phyloP scores from a whole-genome alignment of 805 yeast genomes.

The Candida loeiensis region DNA sequence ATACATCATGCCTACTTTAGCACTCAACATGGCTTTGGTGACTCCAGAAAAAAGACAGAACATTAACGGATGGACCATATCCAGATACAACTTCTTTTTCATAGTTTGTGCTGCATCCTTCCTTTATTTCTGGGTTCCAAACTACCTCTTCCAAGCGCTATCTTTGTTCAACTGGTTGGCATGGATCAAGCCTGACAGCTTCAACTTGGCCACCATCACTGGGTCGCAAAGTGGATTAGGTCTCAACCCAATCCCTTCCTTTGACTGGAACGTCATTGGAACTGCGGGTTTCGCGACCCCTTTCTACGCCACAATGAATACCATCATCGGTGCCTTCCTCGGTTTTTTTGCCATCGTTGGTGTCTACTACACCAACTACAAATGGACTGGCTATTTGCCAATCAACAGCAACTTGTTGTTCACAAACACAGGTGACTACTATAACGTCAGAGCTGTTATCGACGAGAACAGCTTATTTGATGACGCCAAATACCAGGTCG shows the following conservation, averaged over 20 bases:
- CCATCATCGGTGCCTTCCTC: slow-evolving; percentile 22
- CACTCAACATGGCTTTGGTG: slow-evolving; percentile 25
- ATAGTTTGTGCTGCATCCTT: slow-evolving; percentile 18
- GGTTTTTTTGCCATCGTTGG: slow-evolving; percentile 24
- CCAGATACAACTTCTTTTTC: slow-evolving; percentile 22
- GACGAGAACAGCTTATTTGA: slow-evolving; percentile 12
- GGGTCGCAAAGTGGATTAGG: slow-evolving; percentile 26
- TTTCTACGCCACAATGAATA: slow-evolving; percentile 23
- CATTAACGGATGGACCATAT: slow-evolving; percentile 32
- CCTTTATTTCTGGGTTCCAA: slow-evolving; percentile 28
- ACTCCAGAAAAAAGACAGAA: slow-evolving; percentile 23
- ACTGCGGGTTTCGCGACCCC: slow-evolving; percentile 20
- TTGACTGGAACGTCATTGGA: slow-evolving; percentile 26
- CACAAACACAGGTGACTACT: slow-evolving; percentile 22
- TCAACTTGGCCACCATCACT: slow-evolving; percentile 23
- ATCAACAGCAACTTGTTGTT: slow-evolving; percentile 21
- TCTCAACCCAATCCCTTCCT: slow-evolving; percentile 28
- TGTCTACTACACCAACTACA: slow-evolving; percentile 25
- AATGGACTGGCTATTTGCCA: slow-evolving; percentile 30
- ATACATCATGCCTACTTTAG: slow-evolving; percentile 24
- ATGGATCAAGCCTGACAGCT: slow-evolving; percentile 28
- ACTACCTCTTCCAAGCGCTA: slow-evolving; percentile 24
- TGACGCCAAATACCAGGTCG: slow-evolving; percentile 15
- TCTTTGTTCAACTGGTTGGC: slow-evolving; percentile 30
- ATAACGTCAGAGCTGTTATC: slow-evolving; percentile 15